Evolutionary conservation across 148 eudicot genomes (phyloP), one percentile per base, ranked within the genome.

Genomic region (Rhododendron griersonianum): DNA sequence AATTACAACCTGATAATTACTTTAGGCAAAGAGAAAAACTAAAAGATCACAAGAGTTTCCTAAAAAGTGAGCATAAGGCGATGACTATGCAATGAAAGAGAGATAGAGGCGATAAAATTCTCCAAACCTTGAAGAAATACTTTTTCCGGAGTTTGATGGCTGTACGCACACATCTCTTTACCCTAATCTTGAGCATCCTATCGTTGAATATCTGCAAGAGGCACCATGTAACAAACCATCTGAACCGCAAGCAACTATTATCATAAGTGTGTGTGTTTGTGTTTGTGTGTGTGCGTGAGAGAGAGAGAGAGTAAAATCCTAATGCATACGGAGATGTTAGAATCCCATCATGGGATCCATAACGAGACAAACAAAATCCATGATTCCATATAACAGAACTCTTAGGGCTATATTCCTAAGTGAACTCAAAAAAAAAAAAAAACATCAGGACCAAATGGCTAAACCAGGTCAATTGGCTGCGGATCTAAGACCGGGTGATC

Each of bases 141-240:
- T 95, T 97, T 88, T 91, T 94, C 82, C 99, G 95, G 37, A 97
- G 94, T 88, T 97, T 97, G 92, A 97, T 91, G 77, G 99, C 98
- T 86, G 94, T 92, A 48, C 92, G 90, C 80, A 97, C 89, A 91
- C 98, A 95, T 89, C 95, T 95, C 91, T 91, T 94, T 86, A 97
- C 98, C 90, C 87, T 93, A 87, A 97, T 97, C 91, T 93, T 94
- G 86, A 97, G 92, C 91, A 93, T 85, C 89, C 93, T 93, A 87
- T 97, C 99, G 87, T 97, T 97, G 86, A 93, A 97, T 88, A 97
- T 95, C 99, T 97, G 98, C 91, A 90, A 86, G 69, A 81, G 5
- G 47, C 44, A 80, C 11, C 71, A 65, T 11, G 7, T 19, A 86
- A 67, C 28, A 39, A 86, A 65, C 82, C 33, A 18, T 61, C n/a